Evolutionary conservation across 1,284 basidiomycete genomes (phyloP), one percentile per base, ranked within the genome.

Genomic region (Leccinum pachyderme): DNA sequence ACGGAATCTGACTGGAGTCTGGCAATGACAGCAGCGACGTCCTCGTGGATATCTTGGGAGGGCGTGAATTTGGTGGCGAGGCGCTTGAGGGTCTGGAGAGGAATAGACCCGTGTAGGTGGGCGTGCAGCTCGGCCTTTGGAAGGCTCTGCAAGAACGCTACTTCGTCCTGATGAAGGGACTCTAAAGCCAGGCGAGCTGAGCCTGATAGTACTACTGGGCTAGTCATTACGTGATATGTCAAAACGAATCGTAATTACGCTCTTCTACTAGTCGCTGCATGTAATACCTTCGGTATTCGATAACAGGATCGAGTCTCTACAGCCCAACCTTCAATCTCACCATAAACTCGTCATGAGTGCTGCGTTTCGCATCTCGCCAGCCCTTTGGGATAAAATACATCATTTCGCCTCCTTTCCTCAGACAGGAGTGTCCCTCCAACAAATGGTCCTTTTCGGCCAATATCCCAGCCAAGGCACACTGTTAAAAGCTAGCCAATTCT

Each of bases 381-480:
- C 82, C n/a, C 77, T 97, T 63, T 94, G 93, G 91, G 89, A 95
- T 76, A 90, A 86, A 74, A 94, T 98, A 56, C 88, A 91, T 73
- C 92, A 97, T 68, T 98, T 93, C 73, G 93, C 95, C 0, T 91
- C 89, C 2, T 98, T 97, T 74, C 93, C 93, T 1, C 93, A 94
- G 73, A 94, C 92, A 3, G 91, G 92, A 54, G 70, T 69, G 8
- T 69, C 68, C 13, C 59, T 69, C 13, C 69, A 71, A 51, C 67
- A 73, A 47, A 72, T 69, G 68, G 68, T 73, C 11, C 67, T 66
- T 29, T 72, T 69, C 45, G 68, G 68, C 4, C 68, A 69, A n/a
- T 59, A 69, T 49, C 68, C 68, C 8, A 73, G 65, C 43, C 68
- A 69, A 49, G 68, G 68, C 5, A 69, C 68, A 0, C 70, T 69